phyloP scores from a whole-genome alignment of 768 basidiomycete genomes.

The Tylopilus sp. region DNA sequence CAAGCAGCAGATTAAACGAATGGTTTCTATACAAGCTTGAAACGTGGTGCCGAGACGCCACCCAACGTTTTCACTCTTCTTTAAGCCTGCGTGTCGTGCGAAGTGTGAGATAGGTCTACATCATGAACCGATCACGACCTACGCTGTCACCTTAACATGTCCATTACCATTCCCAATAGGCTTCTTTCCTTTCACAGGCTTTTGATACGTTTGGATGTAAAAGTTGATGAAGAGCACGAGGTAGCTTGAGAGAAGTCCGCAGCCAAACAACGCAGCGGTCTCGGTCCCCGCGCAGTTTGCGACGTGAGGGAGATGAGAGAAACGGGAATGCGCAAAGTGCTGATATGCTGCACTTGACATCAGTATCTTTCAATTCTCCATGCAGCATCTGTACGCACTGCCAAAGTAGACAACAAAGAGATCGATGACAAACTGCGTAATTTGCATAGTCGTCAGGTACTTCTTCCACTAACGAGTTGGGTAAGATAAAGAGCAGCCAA shows the following conservation, averaged over 20 bases:
- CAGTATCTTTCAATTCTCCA: slow-evolving; percentile 4
- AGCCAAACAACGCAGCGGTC: slow-evolving; percentile 84
- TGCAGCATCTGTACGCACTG: slow-evolving; percentile 52
- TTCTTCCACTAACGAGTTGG: slow-evolving; percentile 82
- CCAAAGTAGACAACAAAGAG: slow-evolving; percentile 90
- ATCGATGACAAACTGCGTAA: slow-evolving; percentile 93
- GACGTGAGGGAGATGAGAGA: slow-evolving; percentile 58
- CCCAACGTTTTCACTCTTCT: slow-evolving; percentile 26
- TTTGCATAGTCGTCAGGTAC: slow-evolving; percentile 95
- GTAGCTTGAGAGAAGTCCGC: slow-evolving; percentile 83
- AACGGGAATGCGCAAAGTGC: slow-evolving; percentile 70
- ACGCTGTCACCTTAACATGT: slow-evolving; percentile 37
- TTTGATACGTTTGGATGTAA: slow-evolving; percentile 83
- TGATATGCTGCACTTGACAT: slow-evolving; percentile 55
- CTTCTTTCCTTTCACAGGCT: slow-evolving; percentile 42
- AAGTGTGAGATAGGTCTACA: not conserved
- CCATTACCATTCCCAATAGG: slow-evolving; percentile 42
- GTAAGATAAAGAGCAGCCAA: slow-evolving; percentile 1
- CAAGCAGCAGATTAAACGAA: slow-evolving; percentile 15
- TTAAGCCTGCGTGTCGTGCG: slow-evolving; percentile 28
- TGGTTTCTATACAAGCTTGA: not conserved
- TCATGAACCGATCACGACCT: slow-evolving; percentile 2
- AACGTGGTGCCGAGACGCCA: not conserved
- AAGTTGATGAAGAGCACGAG: slow-evolving; percentile 95
- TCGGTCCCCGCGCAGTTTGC: slow-evolving; percentile 90